phyloP scores from a whole-genome alignment of 2,329 filamentous ascomycete species.

The Verticillium albo-atrum region DNA sequence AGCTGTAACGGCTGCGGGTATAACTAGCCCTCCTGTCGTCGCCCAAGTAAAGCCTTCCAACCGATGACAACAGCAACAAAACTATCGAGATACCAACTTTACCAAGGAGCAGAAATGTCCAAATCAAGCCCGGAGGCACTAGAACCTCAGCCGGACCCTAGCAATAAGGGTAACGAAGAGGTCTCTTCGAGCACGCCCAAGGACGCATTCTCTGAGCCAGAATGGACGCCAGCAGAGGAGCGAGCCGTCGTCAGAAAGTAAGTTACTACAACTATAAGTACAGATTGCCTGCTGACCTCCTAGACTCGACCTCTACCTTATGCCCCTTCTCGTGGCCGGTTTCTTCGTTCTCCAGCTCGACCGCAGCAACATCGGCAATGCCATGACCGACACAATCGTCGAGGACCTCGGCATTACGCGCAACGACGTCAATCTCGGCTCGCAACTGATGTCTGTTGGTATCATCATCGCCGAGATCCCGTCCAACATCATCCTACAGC shows the following conservation, averaged over 20 bases:
- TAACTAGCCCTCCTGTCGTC: no score
- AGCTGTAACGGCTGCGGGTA: no score
- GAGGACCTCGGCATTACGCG: conserved; percentile 43
- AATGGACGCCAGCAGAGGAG: not conserved
- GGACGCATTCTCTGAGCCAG: not conserved
- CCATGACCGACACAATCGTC: conserved; percentile 45
- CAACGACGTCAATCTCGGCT: conserved; percentile 46
- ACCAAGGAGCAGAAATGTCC: no score
- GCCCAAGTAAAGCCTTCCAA: no score
- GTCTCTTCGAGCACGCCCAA: conserved; percentile 4
- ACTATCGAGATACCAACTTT: no score
- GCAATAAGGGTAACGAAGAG: no score
- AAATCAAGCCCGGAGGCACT: no score
- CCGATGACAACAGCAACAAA: no score
- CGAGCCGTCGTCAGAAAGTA: not conserved
- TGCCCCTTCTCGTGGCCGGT: conserved; percentile 23
- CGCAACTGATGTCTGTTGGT: conserved; percentile 44
- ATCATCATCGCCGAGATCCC: conserved; percentile 40
- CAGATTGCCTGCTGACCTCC: not conserved
- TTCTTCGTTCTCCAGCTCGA: conserved; percentile 29
- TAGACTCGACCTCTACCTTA: conserved; percentile 18
- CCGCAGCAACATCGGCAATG: conserved; percentile 40
- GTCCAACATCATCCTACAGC: conserved; percentile 29
- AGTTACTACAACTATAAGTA: not conserved
- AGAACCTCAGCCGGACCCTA: no score